Conservation (phyloP, 805 yeast genomes). For the Sugiyamaella mastotermitis region DNA sequence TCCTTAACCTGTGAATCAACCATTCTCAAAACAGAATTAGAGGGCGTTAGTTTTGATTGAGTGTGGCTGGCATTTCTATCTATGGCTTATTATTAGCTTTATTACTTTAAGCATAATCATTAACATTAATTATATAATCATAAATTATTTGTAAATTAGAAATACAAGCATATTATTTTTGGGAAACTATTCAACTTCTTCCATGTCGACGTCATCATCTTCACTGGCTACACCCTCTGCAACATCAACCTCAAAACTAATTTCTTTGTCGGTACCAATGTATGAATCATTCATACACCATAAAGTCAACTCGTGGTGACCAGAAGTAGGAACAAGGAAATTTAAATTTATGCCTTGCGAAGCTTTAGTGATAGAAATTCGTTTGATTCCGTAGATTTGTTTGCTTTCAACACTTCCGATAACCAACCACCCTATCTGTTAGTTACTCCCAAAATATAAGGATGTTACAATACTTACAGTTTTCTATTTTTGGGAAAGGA, state of each 20-base stretch:
- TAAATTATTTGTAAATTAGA: too few species aligned
- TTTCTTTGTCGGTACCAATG: constrained; percentile 87
- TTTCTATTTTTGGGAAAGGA: constrained; percentile 57
- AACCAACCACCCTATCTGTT: constrained; percentile 68
- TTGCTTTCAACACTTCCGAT: constrained; percentile 59
- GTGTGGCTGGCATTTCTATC: too few species aligned
- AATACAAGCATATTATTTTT: too few species aligned
- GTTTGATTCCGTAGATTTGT: constrained; percentile 69
- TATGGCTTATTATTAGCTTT: too few species aligned
- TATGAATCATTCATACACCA: constrained; percentile 93
- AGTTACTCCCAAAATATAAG: constrained; percentile 19
- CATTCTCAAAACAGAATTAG: too few species aligned
- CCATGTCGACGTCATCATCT: not conserved
- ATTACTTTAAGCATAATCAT: too few species aligned
- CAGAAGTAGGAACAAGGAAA: constrained; percentile 54
- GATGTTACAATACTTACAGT: constrained; percentile 26
- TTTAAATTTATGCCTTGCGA: constrained; percentile 47
- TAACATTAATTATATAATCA: too few species aligned
- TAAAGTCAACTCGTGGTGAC: constrained; percentile 54
- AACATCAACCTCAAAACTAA: constrained; percentile 38
- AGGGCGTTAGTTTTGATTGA: too few species aligned
- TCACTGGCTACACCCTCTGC: constrained; percentile 1
- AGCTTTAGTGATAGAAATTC: constrained; percentile 48
- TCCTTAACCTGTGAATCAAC: too few species aligned
- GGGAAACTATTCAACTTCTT: constrained; percentile 1